phyloP scores from a whole-genome alignment of 176 grass and related monocot genomes.

The Rhynchospora pubera region DNA sequence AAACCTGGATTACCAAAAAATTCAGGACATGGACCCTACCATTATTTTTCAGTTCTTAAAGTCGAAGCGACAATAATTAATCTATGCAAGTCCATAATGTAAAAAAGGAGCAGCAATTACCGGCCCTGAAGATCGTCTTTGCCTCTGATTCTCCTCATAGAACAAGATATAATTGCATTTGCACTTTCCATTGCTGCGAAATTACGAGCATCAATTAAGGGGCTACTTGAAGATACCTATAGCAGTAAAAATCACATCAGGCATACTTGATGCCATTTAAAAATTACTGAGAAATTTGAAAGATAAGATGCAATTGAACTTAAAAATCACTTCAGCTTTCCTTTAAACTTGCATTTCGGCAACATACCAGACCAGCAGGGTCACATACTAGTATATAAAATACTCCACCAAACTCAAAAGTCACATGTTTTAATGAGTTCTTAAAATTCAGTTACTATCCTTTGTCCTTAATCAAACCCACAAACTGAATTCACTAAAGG shows the following conservation, averaged over 20 bases:
- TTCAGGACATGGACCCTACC: background rate
- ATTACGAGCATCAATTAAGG: slow-evolving; percentile 80
- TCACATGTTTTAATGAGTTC: background rate
- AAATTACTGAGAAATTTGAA: background rate
- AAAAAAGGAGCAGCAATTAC: slow-evolving; percentile 24
- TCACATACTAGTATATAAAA: background rate
- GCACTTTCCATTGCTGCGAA: slow-evolving; percentile 86
- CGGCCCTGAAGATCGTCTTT: slow-evolving; percentile 68
- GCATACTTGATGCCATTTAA: background rate
- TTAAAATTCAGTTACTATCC: background rate
- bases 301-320: background rate
- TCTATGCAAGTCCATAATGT: background rate
- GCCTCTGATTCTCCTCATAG: slow-evolving; percentile 88
- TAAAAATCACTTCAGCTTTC: background rate
- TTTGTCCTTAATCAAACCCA: background rate
- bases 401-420: background rate
- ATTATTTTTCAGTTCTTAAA: background rate
- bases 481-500: background rate
- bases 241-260: slow-evolving; percentile 18
- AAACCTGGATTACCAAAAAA: background rate
- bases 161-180: slow-evolving; percentile 74
- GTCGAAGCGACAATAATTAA: background rate
- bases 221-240: slow-evolving; percentile 61
- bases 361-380: background rate
- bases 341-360: too few species aligned